phyloP scores from a whole-genome alignment of 805 yeast genomes.

The Candida dajiaensis region DNA sequence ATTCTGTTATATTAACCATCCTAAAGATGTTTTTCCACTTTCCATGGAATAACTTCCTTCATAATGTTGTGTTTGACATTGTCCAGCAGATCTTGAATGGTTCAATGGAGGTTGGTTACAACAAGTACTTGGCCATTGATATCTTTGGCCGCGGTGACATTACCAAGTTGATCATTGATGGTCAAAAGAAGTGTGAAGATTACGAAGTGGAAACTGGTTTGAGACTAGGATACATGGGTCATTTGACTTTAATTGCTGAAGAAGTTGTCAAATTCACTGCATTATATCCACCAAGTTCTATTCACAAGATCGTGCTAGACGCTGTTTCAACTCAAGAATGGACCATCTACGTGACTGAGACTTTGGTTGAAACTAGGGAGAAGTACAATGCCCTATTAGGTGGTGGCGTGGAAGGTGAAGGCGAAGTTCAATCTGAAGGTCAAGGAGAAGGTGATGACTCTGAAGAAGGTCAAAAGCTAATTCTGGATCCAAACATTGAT shows the following conservation, averaged over 20 bases:
- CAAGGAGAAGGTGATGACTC: conserved; percentile 30
- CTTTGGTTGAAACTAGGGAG: conserved; percentile 83
- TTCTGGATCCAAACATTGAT: conserved; percentile 31
- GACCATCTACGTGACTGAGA: conserved; percentile 77
- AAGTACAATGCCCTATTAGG: conserved; percentile 93
- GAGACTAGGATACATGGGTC: conserved; percentile 96
- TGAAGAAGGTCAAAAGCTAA: conserved; percentile 22
- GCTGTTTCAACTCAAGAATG: conserved; percentile 47
- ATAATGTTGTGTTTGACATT: conserved; percentile 94
- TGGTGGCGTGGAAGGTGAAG: conserved; percentile 38
- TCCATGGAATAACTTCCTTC: conserved; percentile 97
- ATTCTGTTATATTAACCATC: conserved; percentile 60
- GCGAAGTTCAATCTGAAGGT: conserved; percentile 14
- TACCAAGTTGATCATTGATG: conserved; percentile 52
- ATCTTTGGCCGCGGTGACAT: conserved; percentile 60
- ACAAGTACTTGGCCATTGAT: conserved; percentile 68
- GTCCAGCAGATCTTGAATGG: conserved; percentile 94
- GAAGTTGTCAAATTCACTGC: conserved; percentile 83
- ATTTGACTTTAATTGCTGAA: conserved; percentile 85
- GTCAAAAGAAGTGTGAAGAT: conserved; percentile 53
- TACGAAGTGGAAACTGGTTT: conserved; percentile 56
- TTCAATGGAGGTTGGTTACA: conserved; percentile 76
- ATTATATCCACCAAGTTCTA: conserved; percentile 20
- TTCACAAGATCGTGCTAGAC: conserved; percentile 29
- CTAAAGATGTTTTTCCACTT: conserved; percentile 69